phyloP scores from a whole-genome alignment of 345 rosid species.

The Aethionema arabicum region DNA sequence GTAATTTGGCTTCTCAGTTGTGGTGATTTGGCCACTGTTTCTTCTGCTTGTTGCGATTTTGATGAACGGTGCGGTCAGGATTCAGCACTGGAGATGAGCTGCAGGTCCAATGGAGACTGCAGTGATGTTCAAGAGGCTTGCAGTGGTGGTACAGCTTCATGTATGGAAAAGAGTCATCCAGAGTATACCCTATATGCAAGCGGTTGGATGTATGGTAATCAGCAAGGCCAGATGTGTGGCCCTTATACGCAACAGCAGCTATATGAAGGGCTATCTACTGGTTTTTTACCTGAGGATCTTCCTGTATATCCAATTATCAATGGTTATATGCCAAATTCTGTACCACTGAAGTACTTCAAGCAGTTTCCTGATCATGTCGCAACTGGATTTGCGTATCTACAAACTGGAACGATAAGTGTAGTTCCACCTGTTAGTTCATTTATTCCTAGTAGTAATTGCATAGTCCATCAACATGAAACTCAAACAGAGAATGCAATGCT shows the following conservation, averaged over 20 bases:
- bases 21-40: slow-evolving; percentile 29
- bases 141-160: slow-evolving; percentile 43
- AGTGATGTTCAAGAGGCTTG: slow-evolving; percentile 48
- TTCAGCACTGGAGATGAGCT: slow-evolving; percentile 49
- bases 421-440: slow-evolving; percentile 29
- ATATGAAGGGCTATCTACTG: slow-evolving; percentile 71
- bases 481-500: slow-evolving; percentile 32
- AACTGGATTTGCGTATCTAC: slow-evolving; percentile 70
- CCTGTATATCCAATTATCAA: slow-evolving; percentile 76
- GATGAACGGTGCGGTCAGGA: slow-evolving; percentile 42
- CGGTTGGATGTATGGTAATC: slow-evolving; percentile 91
- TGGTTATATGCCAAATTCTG: slow-evolving; percentile 56
- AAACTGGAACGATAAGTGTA: slow-evolving; percentile 35
- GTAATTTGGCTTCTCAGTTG: slow-evolving; percentile 36
- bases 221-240: slow-evolving; percentile 88
- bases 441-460: slow-evolving; percentile 29
- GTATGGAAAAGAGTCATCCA: slow-evolving; percentile 40
- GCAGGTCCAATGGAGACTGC: slow-evolving; percentile 60
- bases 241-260: slow-evolving; percentile 88
- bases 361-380: slow-evolving; percentile 88
- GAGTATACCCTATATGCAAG: slow-evolving; percentile 48
- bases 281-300: slow-evolving; percentile 85
- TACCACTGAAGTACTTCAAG: slow-evolving; percentile 79
- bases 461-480: slow-evolving; percentile 33
- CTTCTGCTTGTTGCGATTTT: slow-evolving; percentile 38